Evolutionary conservation across 2,329 filamentous ascomycete species (phyloP).

Genomic region (Cytospora chrysosperma): DNA sequence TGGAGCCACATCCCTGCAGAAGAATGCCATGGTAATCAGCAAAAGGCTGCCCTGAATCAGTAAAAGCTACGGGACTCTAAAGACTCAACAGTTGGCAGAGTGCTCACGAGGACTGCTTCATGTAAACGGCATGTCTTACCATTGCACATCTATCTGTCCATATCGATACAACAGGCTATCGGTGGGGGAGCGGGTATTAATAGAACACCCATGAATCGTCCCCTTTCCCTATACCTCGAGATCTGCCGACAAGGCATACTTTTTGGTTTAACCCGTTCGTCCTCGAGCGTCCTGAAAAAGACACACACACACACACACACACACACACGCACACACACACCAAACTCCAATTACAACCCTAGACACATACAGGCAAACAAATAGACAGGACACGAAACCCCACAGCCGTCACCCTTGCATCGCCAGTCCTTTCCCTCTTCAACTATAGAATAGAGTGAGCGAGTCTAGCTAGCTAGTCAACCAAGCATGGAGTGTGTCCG

Average conservation of each 20-base stretch:
- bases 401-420: background rate
- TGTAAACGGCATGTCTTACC: background rate
- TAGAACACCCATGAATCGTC: background rate
- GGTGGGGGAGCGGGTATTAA: no score
- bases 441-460: background rate
- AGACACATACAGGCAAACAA: background rate
- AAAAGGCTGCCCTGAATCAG: background rate
- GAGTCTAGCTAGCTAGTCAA: no score
- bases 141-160: background rate
- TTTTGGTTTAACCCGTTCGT: background rate
- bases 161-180: background rate
- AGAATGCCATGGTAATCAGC: no score
- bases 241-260: background rate
- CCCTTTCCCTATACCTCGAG: background rate
- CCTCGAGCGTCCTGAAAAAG: background rate
- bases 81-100: background rate
- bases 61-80: background rate
- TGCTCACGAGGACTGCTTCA: background rate
- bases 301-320: no score
- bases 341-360: background rate
- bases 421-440: background rate
- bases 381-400: background rate
- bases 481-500: conserved; percentile 54
- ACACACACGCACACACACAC: background rate
- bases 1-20: no score